phyloP scores from a whole-genome alignment of 352 stramenopile species.

The Peronospora tabacina region DNA sequence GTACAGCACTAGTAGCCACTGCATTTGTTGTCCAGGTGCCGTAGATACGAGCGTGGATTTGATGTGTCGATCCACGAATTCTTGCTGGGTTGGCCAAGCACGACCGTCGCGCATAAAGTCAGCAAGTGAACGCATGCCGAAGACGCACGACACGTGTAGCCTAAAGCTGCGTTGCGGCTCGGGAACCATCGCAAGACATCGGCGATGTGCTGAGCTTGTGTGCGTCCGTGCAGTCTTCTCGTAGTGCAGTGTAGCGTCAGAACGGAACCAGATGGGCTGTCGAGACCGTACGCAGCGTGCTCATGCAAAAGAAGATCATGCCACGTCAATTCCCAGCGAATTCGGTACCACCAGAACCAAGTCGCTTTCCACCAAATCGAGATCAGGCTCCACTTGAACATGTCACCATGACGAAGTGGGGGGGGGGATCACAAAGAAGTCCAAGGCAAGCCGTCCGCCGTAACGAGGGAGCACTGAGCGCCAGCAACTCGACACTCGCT shows the following conservation, averaged over 20 bases:
- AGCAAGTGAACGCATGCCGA: not conserved
- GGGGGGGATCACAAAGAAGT: not conserved
- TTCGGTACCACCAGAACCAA: not conserved
- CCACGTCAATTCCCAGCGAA: not conserved
- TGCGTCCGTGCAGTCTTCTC: not conserved
- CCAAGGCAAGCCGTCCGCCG: not conserved
- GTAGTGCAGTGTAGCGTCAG: not conserved
- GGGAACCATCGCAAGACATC: not conserved
- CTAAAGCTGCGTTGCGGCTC: not conserved
- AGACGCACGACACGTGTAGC: not conserved
- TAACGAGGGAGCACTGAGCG: not conserved
- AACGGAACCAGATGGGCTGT: conserved; percentile 1
- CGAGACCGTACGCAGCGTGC: not conserved
- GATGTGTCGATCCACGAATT: not conserved
- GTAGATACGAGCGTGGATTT: not conserved
- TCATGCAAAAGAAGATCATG: not conserved
- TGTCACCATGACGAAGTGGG: not conserved
- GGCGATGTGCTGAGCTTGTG: not conserved
- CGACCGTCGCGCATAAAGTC: not conserved
- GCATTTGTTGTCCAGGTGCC: not conserved
- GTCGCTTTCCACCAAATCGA: not conserved
- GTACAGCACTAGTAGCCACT: not conserved
- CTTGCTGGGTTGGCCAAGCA: not conserved
- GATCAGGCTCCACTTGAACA: not conserved
- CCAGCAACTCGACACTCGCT: not conserved